A percentile compares a stretch with the other conserved stretches of the same genome.
Evolutionary conservation across 2,329 filamentous ascomycete genomes (phyloP).

Genomic region (Metarhizium album): DNA sequence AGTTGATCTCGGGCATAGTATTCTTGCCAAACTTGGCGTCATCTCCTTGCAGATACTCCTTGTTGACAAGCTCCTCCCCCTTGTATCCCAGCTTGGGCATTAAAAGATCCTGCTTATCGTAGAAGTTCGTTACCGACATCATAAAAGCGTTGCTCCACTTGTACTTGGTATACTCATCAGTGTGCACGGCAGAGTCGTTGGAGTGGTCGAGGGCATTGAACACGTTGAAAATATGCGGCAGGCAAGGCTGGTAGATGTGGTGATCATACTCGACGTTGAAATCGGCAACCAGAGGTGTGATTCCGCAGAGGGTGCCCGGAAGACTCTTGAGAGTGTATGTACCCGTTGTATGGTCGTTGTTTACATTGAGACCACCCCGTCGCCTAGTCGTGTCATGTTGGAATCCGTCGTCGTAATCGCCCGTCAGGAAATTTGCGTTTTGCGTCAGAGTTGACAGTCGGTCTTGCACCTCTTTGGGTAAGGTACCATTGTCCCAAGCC

Average conservation of each 20-base stretch:
- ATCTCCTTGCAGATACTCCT: conserved; percentile 19
- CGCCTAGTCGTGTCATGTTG: conserved; percentile 15
- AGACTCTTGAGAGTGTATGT: conserved; percentile 35
- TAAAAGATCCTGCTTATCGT: conserved; percentile 23
- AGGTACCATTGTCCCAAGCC: conserved; percentile 19
- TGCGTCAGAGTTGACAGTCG: conserved; percentile 19
- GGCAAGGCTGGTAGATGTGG: conserved; percentile 34
- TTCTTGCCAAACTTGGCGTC: conserved; percentile 19
- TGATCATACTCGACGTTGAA: conserved; percentile 31
- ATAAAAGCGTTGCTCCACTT: conserved; percentile 23
- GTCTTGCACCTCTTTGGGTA: conserved; percentile 21
- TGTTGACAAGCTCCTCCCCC: conserved; percentile 13
- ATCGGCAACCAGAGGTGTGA: conserved; percentile 29
- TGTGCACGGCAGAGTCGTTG: background rate
- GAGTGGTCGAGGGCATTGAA: conserved; percentile 17
- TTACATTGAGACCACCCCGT: conserved; percentile 29
- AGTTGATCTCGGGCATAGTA: conserved; percentile 22
- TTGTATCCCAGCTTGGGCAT: conserved; percentile 21
- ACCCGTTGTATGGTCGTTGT: conserved; percentile 27
- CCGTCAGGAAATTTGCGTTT: conserved; percentile 22
- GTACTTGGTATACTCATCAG: conserved; percentile 14
- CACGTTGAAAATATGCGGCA: conserved; percentile 26
- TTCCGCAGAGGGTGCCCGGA: conserved; percentile 29
- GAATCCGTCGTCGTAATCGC: conserved; percentile 24
- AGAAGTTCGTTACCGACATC: conserved; percentile 22